Conservation (phyloP, 768 basidiomycete species). For the Pseudohyphozyma bogoriensis region DNA sequence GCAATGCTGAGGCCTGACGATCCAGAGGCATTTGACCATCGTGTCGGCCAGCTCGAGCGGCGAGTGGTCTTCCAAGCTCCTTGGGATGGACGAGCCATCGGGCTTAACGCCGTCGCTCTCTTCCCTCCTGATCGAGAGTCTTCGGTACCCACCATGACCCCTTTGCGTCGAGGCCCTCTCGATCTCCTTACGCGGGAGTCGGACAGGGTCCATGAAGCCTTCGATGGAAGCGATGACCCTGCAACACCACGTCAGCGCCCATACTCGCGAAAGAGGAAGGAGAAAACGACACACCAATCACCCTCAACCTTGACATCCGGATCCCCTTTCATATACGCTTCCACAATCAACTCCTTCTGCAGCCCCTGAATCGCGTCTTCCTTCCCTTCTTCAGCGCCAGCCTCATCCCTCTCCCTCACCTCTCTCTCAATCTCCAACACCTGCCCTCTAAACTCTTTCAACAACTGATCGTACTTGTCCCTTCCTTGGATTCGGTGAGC, state of each 20-base stretch:
- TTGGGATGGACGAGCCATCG: not conserved
- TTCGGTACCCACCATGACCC: slow-evolving; percentile 13
- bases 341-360: slow-evolving; percentile 20
- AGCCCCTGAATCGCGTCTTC: slow-evolving; percentile 4
- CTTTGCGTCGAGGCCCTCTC: not conserved
- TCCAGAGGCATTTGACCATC: slow-evolving; percentile 21
- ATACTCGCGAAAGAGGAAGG: no score
- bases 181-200: slow-evolving; percentile 1
- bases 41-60: slow-evolving; percentile 18
- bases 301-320: slow-evolving; percentile 18
- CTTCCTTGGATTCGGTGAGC: slow-evolving; percentile 25
- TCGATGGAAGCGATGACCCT: slow-evolving; percentile 23
- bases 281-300: no score
- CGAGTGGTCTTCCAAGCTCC: not conserved
- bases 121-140: slow-evolving; percentile 1
- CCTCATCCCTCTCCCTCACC: not conserved
- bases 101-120: not conserved
- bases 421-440: slow-evolving; percentile 6
- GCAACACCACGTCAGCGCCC: no score
- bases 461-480: slow-evolving; percentile 10
- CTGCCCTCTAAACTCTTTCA: slow-evolving; percentile 7
- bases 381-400: not conserved
- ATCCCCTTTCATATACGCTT: slow-evolving; percentile 17
- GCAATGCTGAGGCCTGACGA: slow-evolving; percentile 25
- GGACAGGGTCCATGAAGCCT: slow-evolving; percentile 18